phyloP scores from a whole-genome alignment of 192 early-diverging fungal genomes.

The Polychytrium aggregatum region DNA sequence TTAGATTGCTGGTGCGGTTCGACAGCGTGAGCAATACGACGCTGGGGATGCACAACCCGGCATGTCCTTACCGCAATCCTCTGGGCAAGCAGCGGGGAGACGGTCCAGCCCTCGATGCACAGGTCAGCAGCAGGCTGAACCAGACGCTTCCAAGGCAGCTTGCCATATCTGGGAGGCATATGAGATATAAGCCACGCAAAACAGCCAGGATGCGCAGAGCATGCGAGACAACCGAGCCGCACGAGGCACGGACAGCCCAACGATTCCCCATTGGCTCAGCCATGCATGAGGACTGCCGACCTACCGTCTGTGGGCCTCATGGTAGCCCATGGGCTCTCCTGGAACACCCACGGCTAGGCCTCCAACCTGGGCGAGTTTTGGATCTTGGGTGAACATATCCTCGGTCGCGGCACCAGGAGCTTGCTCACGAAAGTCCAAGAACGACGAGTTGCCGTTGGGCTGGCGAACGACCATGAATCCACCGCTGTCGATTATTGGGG shows the following conservation, averaged over 20 bases:
- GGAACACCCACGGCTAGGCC: conserved; percentile 66
- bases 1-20: too few relatives aligned
- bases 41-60: conserved; percentile 2
- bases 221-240: too few relatives aligned
- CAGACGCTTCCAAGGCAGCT: conserved; percentile 68
- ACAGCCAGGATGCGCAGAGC: too few relatives aligned
- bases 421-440: conserved; percentile 81
- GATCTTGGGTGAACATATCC: conserved; percentile 73
- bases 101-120: conserved; percentile 60
- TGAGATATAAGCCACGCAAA: too few relatives aligned
- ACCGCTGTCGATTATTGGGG: too few relatives aligned
- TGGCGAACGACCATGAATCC: conserved; percentile 82
- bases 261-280: too few relatives aligned
- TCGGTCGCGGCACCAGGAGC: conserved; percentile 61
- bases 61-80: conserved; percentile 18
- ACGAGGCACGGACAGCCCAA: too few relatives aligned
- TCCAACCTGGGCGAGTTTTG: conserved; percentile 55
- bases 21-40: background rate
- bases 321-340: too few relatives aligned
- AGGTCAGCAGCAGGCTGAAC: conserved; percentile 69
- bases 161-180: conserved; percentile 45
- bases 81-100: conserved; percentile 33
- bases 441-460: conserved; percentile 27
- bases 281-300: too few relatives aligned
- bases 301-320: too few relatives aligned